Evolutionary conservation across 148 eudicot species (phyloP).

Genomic region (Chenopodium album): DNA sequence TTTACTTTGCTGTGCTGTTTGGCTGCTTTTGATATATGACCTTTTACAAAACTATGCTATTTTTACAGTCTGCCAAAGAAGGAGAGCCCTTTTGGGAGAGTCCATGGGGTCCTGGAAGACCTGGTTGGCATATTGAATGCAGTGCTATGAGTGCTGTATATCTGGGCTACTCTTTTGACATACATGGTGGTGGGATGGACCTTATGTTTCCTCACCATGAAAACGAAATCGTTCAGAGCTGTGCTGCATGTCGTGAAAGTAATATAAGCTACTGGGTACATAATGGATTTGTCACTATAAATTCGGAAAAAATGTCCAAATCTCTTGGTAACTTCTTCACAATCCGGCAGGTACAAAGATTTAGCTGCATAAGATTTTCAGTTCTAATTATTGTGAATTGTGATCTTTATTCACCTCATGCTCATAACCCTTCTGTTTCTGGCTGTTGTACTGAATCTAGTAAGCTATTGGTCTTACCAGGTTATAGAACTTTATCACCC

Average conservation of each 20-base stretch:
- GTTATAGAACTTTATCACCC: constrained; percentile 89
- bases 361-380: background rate
- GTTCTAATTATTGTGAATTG: background rate
- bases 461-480: constrained; percentile 37
- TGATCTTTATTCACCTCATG: background rate
- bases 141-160: constrained; percentile 98
- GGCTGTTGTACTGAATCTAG: background rate
- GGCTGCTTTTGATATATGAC: background rate
- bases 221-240: constrained; percentile 96
- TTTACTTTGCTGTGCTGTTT: background rate
- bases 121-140: constrained; percentile 99
- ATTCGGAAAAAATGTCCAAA: constrained; percentile 94
- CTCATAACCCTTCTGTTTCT: background rate
- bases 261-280: constrained; percentile 86
- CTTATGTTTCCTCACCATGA: constrained; percentile 98
- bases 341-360: constrained; percentile 72
- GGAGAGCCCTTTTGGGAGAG: constrained; percentile 99
- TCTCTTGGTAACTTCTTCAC: constrained; percentile 99
- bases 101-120: constrained; percentile 99
- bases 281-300: constrained; percentile 89
- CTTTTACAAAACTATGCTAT: constrained; percentile 4
- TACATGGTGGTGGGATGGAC: constrained; percentile 99
- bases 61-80: constrained; percentile 79
- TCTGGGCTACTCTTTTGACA: constrained; percentile 80
- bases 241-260: constrained; percentile 87